These are phyloP conservation scores for Teunomyces kruisii DNA, from an alignment of 805 yeast species.

Conservation along the genomic window DNA sequence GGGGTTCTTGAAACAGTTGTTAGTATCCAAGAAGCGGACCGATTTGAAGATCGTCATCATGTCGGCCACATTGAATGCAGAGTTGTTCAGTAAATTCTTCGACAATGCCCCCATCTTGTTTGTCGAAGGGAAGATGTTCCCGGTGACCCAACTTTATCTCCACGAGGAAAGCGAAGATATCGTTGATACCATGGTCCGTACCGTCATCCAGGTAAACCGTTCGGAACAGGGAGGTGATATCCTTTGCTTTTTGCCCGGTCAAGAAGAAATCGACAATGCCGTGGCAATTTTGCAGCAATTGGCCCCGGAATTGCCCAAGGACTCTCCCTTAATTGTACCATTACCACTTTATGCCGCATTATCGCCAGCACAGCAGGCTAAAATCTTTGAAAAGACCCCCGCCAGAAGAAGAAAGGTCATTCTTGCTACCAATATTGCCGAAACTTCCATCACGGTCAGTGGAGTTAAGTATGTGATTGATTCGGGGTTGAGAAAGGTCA, in stretches of 20 bases:
- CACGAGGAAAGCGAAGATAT: conserved; percentile 71
- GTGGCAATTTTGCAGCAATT: conserved; percentile 59
- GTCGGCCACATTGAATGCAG: conserved; percentile 98
- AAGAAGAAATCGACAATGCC: conserved; percentile 92
- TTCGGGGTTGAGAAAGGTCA: conserved; percentile 88
- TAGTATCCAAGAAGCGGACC: conserved; percentile 47
- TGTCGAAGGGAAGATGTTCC: conserved; percentile 87
- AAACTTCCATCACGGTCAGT: conserved; percentile 93
- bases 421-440: conserved; percentile 94
- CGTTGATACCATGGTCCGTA: conserved; percentile 72
- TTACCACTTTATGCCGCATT: conserved; percentile 92
- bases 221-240: conserved; percentile 87
- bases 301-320: conserved; percentile 66
- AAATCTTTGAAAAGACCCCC: conserved; percentile 68
- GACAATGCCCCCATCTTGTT: conserved; percentile 76
- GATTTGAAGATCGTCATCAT: conserved; percentile 75
- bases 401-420: conserved; percentile 79
- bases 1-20: conserved; percentile 79
- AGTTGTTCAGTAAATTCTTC: conserved; percentile 76
- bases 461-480: conserved; percentile 94
- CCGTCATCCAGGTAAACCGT: conserved; percentile 75
- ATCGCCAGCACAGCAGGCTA: conserved; percentile 78
- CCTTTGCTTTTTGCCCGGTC: conserved; percentile 92
- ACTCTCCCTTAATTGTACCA: conserved; percentile 73
- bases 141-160: conserved; percentile 73